Conservation (phyloP, 495 filamentous ascomycete species). For the Penicillium canescens region DNA sequence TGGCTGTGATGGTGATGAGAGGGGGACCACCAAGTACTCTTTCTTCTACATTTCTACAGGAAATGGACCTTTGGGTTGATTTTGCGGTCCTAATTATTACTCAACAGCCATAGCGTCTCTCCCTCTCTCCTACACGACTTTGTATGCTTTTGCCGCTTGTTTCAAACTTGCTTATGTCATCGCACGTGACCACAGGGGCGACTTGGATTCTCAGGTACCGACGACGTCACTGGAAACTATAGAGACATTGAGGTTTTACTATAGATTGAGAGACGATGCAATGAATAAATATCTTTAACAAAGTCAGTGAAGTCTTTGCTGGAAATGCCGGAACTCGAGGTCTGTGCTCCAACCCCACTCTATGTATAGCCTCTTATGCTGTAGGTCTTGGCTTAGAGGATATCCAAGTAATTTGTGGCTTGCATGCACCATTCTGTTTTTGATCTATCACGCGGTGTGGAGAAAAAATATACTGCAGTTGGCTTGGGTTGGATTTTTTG, state of each 20-base stretch:
- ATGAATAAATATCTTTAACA: background rate
- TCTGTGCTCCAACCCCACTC: too few species aligned
- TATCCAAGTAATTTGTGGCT: too few species aligned
- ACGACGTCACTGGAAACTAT: background rate
- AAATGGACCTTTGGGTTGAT: background rate
- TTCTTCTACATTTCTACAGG: background rate
- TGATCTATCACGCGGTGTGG: too few species aligned
- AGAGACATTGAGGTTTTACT: background rate
- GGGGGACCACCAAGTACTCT: constrained; percentile 4
- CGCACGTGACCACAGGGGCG: constrained; percentile 16
- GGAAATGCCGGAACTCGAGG: too few species aligned
- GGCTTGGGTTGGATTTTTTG: too few species aligned
- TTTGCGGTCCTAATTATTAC: background rate
- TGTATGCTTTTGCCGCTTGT: constrained; percentile 24
- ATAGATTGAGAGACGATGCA: background rate
- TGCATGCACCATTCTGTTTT: too few species aligned
- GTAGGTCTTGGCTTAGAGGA: too few species aligned
- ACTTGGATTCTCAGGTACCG: constrained; percentile 5
- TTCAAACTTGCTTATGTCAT: constrained; percentile 26
- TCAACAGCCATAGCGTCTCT: background rate
- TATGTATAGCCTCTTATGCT: too few species aligned
- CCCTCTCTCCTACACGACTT: background rate
- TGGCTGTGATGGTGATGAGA: constrained; percentile 33
- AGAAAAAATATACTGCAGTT: too few species aligned
- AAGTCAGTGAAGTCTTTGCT: background rate